Evolutionary conservation across 495 filamentous ascomycete species (phyloP).

Genomic region (Xylaria acuta): DNA sequence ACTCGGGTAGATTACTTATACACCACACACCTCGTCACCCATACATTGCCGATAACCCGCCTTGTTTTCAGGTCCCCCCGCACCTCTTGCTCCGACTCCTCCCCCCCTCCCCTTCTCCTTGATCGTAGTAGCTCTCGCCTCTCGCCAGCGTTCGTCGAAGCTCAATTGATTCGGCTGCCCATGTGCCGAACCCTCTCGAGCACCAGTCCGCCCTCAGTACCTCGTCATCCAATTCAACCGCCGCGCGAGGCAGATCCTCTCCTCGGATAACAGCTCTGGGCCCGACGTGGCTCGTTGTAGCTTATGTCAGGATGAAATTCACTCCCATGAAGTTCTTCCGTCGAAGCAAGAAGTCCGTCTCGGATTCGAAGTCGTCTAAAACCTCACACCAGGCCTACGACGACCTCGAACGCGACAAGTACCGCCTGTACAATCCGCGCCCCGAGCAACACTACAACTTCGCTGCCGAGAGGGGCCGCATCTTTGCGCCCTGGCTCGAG

Average conservation of each 20-base stretch:
- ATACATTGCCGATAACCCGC: not conserved
- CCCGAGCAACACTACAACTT: constrained; percentile 28
- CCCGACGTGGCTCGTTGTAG: not conserved
- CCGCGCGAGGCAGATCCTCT: not conserved
- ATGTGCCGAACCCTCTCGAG: not conserved
- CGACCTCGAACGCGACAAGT: constrained; percentile 36
- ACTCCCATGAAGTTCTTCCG: constrained; percentile 52
- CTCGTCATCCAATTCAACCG: not conserved
- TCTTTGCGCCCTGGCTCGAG: constrained; percentile 43
- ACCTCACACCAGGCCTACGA: constrained; percentile 26
- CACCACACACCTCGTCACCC: not conserved
- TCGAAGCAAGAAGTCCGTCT: constrained; percentile 39
- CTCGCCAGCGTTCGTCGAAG: not conserved
- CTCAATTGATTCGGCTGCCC: not conserved
- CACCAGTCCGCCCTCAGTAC: not conserved
- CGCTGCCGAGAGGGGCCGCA: constrained; percentile 30
- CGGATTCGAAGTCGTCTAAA: constrained; percentile 31
- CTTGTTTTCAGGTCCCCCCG: not conserved
- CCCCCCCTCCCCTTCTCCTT: not conserved
- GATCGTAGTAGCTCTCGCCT: not conserved
- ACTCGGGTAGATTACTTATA: not conserved
- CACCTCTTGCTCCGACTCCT: not conserved
- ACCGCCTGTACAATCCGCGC: constrained; percentile 34
- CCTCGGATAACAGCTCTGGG: not conserved
- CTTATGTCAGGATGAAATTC: constrained; percentile 33